Evolutionary conservation across 306 rosid species (phyloP), one percentile per base, ranked within the genome.

Genomic region (Chamaecrista fasciculata): DNA sequence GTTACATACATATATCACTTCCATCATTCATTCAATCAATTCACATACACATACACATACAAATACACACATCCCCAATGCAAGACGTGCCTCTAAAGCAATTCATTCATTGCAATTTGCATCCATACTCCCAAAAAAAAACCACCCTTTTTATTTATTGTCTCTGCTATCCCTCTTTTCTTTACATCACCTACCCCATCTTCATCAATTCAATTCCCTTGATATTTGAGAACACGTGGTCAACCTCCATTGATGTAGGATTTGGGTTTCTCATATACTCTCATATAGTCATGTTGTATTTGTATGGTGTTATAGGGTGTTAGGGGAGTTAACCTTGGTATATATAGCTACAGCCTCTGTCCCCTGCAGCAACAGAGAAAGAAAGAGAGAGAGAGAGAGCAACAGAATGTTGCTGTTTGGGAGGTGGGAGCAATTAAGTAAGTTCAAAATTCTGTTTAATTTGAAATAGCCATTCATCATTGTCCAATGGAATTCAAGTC

Each of bases 341-440:
- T 28, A 28, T 28, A 28, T 28, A 28, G 33, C 33, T 28, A 28
- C 4, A 2, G 33, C 4, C 33, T 4, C 33, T 28, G 33, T 4
- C n/a, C n/a, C n/a, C n/a, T n/a, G n/a, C n/a, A n/a, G n/a, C n/a
- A n/a, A n/a, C n/a, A n/a, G n/a, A n/a, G n/a, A n/a, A n/a, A n/a
- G n/a, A n/a, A n/a, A n/a, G n/a, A 25, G 11, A 2, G 43, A 37
- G 43, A 8, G 7, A 36, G 40, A 10, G 34, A 61, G 80, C 58
- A 78, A 58, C 71, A 66, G 82, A 86, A 88, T 86, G 83, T 82
- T 77, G 78, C 42, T 55, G 57, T 73, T 79, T 75, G 76, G 56
- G n/a, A n/a, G n/a, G n/a, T n/a, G 70, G 39, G 33, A 59, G 51
- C 59, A 74, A 61, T 80, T 73, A 59, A 51, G 52, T 73, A 59